Evolutionary conservation across 1,284 basidiomycete species (phyloP), one percentile per base, ranked within the genome.

Genomic region (Fomes fomentarius): DNA sequence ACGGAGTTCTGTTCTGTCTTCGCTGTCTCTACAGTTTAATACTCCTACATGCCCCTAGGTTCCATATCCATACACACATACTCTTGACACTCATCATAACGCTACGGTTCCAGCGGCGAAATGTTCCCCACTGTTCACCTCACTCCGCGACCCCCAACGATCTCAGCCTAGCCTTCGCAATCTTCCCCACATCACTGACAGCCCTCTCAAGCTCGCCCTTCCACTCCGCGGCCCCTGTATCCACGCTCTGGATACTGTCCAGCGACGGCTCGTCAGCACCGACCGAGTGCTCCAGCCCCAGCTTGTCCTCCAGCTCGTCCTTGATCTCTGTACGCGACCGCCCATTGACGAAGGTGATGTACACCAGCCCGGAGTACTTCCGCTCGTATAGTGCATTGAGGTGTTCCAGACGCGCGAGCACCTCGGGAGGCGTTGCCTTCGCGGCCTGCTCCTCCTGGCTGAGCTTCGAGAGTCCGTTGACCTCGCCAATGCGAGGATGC

Each of bases 301-400:
- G 75, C 54, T 75, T 76, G 46, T 74, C 76, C 70, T 95, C 91
- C 79, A 96, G 85, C 72, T 94, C 93, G 58, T 84, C 78, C 41
- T 85, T 85, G 61, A 96, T 87, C 42, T 71, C 79, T 25, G 80
- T 79, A 42, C 94, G 78, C 50, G 83, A 80, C 52, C 94, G 80
- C 30, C 92, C 92, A 66, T 94, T 93, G 41, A 96, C 94, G 66
- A 95, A 96, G 3, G 93, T 96, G 72, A 96, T 91, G 67, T 93
- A 96, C 24, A 89, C 78, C 56, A 96, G 71, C 1, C 86, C 85
- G 0, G 89, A 86, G 65, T 87, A 96, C 47, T 74, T 74, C 24
- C 68, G 74, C 68, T 93, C 91, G 66, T 96, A 96, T 54, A 84
- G 82, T 7, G 74, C 76, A 63, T 96, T 96, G 46, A 96, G 80